phyloP scores from a whole-genome alignment of 805 yeast species.

The Debaryomyces tyrocola region DNA sequence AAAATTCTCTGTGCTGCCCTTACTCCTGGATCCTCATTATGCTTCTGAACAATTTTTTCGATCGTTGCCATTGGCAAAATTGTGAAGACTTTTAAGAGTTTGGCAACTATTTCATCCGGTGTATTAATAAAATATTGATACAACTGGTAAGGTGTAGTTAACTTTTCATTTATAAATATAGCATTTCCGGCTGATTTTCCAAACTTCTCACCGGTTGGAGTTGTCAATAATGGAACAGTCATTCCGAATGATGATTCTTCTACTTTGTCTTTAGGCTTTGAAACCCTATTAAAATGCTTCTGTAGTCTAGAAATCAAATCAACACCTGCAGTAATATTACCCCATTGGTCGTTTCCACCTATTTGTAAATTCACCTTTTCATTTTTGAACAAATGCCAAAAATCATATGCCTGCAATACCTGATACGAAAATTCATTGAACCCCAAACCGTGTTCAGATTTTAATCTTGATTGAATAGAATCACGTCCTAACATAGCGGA shows the following conservation, averaged over 20 bases:
- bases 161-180: slow-evolving; percentile 71
- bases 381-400: slow-evolving; percentile 69
- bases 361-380: slow-evolving; percentile 70
- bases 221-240: slow-evolving; percentile 87
- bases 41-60: slow-evolving; percentile 50
- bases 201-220: slow-evolving; percentile 87
- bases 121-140: slow-evolving; percentile 84
- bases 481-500: slow-evolving; percentile 88
- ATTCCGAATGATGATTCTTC: slow-evolving; percentile 59
- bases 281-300: slow-evolving; percentile 10
- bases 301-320: slow-evolving; percentile 73
- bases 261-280: slow-evolving; percentile 9
- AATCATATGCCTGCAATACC: slow-evolving; percentile 89
- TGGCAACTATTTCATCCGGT: slow-evolving; percentile 72
- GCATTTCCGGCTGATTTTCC: slow-evolving; percentile 99
- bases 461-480: slow-evolving; percentile 73
- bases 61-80: slow-evolving; percentile 67
- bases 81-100: slow-evolving; percentile 74
- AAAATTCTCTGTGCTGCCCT: slow-evolving; percentile 74
- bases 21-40: slow-evolving; percentile 56
- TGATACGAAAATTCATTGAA: slow-evolving; percentile 95
- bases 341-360: slow-evolving; percentile 99
- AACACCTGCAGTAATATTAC: slow-evolving; percentile 93
- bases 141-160: slow-evolving; percentile 77
- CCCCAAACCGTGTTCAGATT: slow-evolving; percentile 75